These are phyloP conservation scores for Betula pendula DNA, from an alignment of 306 rosid species.

Conservation along the genomic window DNA sequence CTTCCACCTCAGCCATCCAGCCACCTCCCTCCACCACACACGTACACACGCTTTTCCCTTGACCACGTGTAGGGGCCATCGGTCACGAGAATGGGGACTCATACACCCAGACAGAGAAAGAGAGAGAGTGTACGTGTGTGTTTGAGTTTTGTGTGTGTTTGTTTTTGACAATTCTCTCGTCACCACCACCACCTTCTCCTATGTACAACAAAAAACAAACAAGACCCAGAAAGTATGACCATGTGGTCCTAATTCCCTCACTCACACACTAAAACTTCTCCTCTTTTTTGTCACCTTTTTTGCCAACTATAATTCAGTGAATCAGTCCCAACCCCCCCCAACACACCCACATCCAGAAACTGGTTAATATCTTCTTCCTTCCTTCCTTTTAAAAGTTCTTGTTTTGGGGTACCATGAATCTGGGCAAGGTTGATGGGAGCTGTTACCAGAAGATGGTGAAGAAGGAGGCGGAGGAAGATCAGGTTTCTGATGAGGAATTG, in stretches of 20 bases:
- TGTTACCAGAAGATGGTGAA: conserved; percentile 30
- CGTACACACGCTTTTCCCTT: background rate
- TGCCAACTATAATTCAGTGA: conserved; percentile 6
- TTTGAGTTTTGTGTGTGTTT: background rate
- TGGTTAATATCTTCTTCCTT: conserved; percentile 16
- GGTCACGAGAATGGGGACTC: conserved; percentile 38
- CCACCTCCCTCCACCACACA: background rate
- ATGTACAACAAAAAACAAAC: conserved; percentile 26
- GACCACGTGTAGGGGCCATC: conserved; percentile 30
- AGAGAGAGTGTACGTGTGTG: background rate
- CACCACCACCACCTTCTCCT: background rate
- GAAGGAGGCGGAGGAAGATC: conserved; percentile 25
- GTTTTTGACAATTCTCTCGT: background rate
- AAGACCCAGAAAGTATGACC: conserved; percentile 6
- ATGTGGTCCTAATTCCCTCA: conserved; percentile 49
- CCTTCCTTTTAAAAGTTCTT: background rate
- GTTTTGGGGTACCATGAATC: conserved; percentile 22
- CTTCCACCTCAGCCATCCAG: background rate
- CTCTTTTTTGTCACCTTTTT: background rate
- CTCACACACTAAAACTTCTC: conserved; percentile 14
- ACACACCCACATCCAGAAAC: conserved; percentile 6
- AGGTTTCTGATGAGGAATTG: conserved; percentile 22
- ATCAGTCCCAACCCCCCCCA: conserved; percentile 16
- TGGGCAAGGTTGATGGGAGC: conserved; percentile 29
- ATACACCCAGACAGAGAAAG: background rate